Conservation (phyloP, 2,329 filamentous ascomycete genomes). For the Colletotrichum siamense region DNA sequence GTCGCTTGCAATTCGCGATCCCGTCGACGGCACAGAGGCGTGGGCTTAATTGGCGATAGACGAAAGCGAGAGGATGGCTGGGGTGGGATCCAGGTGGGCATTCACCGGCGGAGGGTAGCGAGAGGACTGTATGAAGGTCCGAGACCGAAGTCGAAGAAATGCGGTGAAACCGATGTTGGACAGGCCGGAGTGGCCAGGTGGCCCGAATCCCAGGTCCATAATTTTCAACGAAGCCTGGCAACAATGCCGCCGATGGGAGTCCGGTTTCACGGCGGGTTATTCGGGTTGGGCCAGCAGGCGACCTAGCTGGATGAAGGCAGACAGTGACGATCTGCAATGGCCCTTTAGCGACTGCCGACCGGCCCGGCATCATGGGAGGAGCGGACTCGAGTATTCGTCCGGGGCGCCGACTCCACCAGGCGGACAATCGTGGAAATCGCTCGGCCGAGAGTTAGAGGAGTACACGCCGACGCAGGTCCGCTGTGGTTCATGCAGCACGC, state of each 20-base stretch:
- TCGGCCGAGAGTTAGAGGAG: conserved; percentile 5
- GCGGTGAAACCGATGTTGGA: not conserved
- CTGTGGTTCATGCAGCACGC: not conserved
- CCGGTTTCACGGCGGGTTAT: not conserved
- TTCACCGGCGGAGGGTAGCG: not conserved
- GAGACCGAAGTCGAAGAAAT: conserved; percentile 2
- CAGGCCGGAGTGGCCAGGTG: not conserved
- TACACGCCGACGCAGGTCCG: not conserved
- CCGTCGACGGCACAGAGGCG: not conserved
- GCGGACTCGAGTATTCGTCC: conserved; percentile 6
- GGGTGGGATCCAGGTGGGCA: not conserved
- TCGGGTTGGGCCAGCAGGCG: not conserved
- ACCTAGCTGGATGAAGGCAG: not conserved
- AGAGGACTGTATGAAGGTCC: not conserved
- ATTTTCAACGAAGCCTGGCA: not conserved
- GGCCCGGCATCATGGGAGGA: conserved; percentile 5
- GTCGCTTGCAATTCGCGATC: not conserved
- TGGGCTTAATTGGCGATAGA: not conserved
- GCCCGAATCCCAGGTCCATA: not conserved
- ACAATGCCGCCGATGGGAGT: not conserved
- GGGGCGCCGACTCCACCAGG: not conserved
- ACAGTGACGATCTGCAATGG: not conserved
- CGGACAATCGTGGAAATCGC: not conserved
- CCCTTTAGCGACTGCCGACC: not conserved
- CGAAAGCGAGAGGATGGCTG: not conserved